Percentiles rank a stretch among this genome's conserved stretches.
phyloP scores from a whole-genome alignment of 139 green algal species.

The Deuterostichococcus epilithicus region DNA sequence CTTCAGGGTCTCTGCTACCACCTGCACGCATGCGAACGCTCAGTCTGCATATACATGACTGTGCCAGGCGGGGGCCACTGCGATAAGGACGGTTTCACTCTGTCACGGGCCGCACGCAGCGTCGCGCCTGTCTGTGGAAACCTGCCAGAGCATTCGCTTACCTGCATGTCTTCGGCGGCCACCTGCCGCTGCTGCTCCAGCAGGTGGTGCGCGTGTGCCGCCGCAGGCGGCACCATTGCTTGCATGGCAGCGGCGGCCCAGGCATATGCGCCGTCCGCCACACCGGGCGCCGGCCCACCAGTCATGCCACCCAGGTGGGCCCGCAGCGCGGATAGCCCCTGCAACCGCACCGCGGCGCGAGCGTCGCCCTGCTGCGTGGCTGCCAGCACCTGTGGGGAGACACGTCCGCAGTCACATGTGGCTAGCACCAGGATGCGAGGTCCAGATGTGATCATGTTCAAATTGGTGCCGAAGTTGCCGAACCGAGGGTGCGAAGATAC shows the following conservation, averaged over 20 bases:
- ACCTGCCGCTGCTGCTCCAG: constrained; percentile 9
- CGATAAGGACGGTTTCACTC: too few relatives aligned
- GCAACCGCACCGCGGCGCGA: neutral
- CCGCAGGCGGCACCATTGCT: neutral
- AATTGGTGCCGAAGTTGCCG: too few relatives aligned
- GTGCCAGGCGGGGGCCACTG: too few relatives aligned
- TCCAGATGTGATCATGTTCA: too few relatives aligned
- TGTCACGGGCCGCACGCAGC: too few relatives aligned
- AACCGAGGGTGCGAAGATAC: too few relatives aligned
- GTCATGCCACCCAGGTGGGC: neutral
- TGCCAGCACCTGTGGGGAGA: neutral
- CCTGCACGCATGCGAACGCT: constrained; percentile 5
- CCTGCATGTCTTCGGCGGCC: constrained; percentile 9
- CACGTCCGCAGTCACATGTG: too few relatives aligned
- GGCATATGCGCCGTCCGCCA: neutral
- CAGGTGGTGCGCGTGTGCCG: constrained; percentile 1
- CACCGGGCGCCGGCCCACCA: too few relatives aligned
- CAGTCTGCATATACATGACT: too few relatives aligned
- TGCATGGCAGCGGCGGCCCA: neutral
- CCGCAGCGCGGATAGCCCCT: neutral
- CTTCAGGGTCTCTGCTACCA: constrained; percentile 48
- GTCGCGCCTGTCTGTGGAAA: neutral
- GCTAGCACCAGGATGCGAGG: too few relatives aligned
- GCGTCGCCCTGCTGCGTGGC: neutral
- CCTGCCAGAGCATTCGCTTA: constrained; percentile 2